These are phyloP conservation scores for Angomonas deanei DNA, from an alignment of 208 protist species.

Conservation along the genomic window DNA sequence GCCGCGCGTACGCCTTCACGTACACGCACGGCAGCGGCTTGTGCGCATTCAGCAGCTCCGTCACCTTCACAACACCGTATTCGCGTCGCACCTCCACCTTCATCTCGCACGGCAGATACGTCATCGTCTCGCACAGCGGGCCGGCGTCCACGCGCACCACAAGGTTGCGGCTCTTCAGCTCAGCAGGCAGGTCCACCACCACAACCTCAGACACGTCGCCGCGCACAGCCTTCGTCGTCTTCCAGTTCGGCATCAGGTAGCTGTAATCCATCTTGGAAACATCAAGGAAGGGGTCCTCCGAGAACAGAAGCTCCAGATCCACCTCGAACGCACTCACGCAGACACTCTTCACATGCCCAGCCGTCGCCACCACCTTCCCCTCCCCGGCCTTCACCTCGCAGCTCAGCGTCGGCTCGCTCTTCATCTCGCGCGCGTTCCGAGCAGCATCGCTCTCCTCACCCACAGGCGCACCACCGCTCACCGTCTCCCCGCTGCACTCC, in stretches of 20 bases:
- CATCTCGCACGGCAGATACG: conserved; percentile 10
- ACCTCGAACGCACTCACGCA: conserved; percentile 4
- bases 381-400: background rate
- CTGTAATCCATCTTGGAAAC: conserved; percentile 9
- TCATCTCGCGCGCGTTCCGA: background rate
- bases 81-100: conserved; percentile 2
- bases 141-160: conserved; percentile 6
- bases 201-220: background rate
- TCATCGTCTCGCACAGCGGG: conserved; percentile 6
- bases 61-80: conserved; percentile 11
- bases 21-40: conserved; percentile 11
- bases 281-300: conserved; percentile 8
- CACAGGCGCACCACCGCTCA: background rate
- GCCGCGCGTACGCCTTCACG: conserved; percentile 12
- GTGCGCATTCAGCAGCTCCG: background rate
- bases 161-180: conserved; percentile 6
- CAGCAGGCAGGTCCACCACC: conserved; percentile 3
- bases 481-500: conserved; percentile 9
- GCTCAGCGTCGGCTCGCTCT: conserved; percentile 9
- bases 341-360: background rate
- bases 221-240: background rate
- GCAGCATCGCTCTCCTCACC: conserved; percentile 5
- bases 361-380: conserved; percentile 1
- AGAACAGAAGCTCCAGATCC: conserved; percentile 17
- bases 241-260: conserved; percentile 11